Base-by-base conservation (phyloP, 2,329 filamentous ascomycete species). In the Hymenoscyphus salicellus region DNA sequence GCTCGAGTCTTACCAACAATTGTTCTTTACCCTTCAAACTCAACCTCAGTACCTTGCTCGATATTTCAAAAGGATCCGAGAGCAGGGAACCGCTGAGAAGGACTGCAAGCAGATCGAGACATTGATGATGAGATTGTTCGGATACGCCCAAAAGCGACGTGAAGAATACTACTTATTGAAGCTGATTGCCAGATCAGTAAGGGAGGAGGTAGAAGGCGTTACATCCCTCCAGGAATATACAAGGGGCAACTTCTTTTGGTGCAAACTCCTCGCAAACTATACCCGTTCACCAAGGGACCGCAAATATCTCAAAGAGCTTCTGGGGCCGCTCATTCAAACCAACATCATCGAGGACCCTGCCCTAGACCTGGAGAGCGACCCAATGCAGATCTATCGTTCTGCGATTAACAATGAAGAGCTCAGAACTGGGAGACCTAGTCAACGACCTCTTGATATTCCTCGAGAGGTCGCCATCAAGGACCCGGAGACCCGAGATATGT, bases 381-480 rank as follows among this genome's bases (percentile, higher is more conserved):
- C 95, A 0, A 89, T 98, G 82, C 94, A 98, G 72, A 99, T 99
- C 64, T 98, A 99, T 78, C 87, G 91, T 52, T 95, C 93, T 5
- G 89, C 92, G 16, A 96, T 99, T 79, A 98, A 96, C 79, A 97
- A 99, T 72, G 94, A 98, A 77, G 95, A 99, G 78, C 86, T 99
- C 28, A 89, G 92, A 20, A 99, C 95, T 0, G 95, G 95, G 4
- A 87, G 88, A 69, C 87, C 92, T 23, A 97, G 93, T 75, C 86
- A 85, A 59, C 86, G 95, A 67, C 90, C 88, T 38, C 86, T 92
- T 16, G 93, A 97, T 70, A 89, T 99, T 38, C 90, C 92, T 0
- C 87, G 93, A 67, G 95, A 99, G 75, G 84, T 96, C 71, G 95
- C 95, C n/a, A 97, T 99, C 76, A 89, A 93, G 71, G 95, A 99